Evolutionary conservation across 2,329 filamentous ascomycete species (phyloP), one percentile per base, ranked within the genome.

Genomic region (Tolypocladium ophioglossoides): DNA sequence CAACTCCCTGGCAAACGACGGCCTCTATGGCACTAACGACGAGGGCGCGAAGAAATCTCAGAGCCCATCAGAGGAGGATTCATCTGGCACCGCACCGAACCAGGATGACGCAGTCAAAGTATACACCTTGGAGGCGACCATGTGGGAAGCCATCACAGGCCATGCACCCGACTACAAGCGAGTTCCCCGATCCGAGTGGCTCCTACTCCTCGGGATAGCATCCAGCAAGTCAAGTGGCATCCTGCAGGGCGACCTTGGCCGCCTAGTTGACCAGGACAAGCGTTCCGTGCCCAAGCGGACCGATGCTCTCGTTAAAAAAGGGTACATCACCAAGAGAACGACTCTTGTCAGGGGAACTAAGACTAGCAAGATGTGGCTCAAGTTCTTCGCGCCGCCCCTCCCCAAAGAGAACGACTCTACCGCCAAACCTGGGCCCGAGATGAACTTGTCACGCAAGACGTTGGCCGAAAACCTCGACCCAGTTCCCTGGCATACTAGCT

Each of bases 291-390:
- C 82, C 3, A 82, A 79, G 55, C 72, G 82, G 37, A 85, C 82
- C 0, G 80, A 84, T 58, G 74, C 75, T 3, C 71, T 85, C 1
- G 74, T 78, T 5, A 73, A 74, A 57, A 84, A 84, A 62, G 81
- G 82, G 18, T 85, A 85, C 58, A 79, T 83, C 50, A 76, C 76
- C 51, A 85, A 85, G 65, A 74, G 81, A 41, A 79, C 80, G 4
- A 77, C 80, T 1, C 74, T 84, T 22, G 75, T 82, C 12, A 73
- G 77, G 51, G 79, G 79, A 39, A 79, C 76, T 54, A 83, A 82
- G 62, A 84, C 82, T 2, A 84, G 81, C 69, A 82, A 82, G 62
- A 69, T 85, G 52, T 85, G 81, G 78, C 73, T 84, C 49, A 74
- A 76, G 48, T 69, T 72, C 32, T 83, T 82, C 62, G 76, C 80